These are phyloP conservation scores for Albophoma yamanashiensis DNA, from an alignment of 2,329 filamentous ascomycete genomes.

Conservation along the genomic window DNA sequence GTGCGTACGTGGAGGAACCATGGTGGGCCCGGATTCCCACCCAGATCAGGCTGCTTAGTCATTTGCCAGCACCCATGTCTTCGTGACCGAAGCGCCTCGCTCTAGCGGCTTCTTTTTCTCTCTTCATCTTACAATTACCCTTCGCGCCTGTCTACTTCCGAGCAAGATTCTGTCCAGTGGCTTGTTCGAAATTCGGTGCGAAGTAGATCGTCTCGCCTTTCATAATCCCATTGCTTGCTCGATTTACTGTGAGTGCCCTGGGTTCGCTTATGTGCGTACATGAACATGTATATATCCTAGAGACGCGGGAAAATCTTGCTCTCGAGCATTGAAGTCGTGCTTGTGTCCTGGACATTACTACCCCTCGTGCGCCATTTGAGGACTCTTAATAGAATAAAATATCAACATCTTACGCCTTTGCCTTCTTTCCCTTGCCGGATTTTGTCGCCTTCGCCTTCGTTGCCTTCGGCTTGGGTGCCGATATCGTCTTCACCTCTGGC, in stretches of 20 bases:
- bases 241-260: conserved; percentile 33
- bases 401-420: conserved; percentile 18
- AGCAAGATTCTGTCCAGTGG: conserved; percentile 23
- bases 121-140: conserved; percentile 36
- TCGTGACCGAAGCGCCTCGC: background rate
- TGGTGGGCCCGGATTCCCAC: background rate
- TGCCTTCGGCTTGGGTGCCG: conserved; percentile 21
- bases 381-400: conserved; percentile 8
- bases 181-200: conserved; percentile 34
- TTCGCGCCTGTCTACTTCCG: conserved; percentile 26
- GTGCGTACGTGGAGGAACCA: background rate
- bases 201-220: conserved; percentile 48
- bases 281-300: conserved; percentile 7
- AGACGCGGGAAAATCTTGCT: too few relatives aligned
- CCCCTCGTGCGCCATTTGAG: background rate
- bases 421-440: conserved; percentile 24
- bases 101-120: conserved; percentile 12
- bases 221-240: conserved; percentile 48
- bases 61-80: background rate
- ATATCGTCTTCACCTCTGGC: conserved; percentile 12
- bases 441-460: conserved; percentile 8
- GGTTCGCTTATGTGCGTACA: conserved; percentile 56
- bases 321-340: too few relatives aligned
- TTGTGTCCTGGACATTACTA: background rate
- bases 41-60: background rate